Conservation (phyloP, 169 alveolate genomes). For the Perkinsus olseni region DNA sequence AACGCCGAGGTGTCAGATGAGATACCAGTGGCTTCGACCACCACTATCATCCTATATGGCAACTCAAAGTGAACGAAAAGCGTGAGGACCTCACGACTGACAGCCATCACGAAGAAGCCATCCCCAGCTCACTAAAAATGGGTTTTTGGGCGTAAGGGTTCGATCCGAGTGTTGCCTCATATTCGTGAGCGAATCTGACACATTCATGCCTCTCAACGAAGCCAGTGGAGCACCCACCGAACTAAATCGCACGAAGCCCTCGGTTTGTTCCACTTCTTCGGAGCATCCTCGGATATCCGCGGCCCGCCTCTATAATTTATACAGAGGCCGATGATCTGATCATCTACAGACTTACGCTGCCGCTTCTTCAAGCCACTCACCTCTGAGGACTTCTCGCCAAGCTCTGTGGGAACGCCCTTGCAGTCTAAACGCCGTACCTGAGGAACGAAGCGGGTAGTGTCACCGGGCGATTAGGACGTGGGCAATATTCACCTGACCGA, state of each 20-base stretch:
- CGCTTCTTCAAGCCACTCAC: neutral
- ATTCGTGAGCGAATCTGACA: too few relatives aligned
- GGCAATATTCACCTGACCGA: neutral
- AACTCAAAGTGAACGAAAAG: too few relatives aligned
- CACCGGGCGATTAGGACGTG: neutral
- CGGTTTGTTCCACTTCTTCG: neutral
- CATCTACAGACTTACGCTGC: neutral
- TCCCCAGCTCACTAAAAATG: too few relatives aligned
- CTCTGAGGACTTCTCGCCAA: neutral
- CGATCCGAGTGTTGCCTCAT: too few relatives aligned
- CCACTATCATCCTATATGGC: too few relatives aligned
- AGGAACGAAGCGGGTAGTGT: neutral
- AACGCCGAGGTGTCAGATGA: too few relatives aligned
- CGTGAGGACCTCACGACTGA: too few relatives aligned
- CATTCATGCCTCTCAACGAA: too few relatives aligned
- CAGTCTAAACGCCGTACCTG: neutral
- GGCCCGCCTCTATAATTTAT: neutral
- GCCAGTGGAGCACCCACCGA: too few relatives aligned
- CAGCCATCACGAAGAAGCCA: too few relatives aligned
- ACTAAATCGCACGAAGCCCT: neutral
- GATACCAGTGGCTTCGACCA: too few relatives aligned
- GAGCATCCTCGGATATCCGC: neutral
- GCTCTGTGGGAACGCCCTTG: neutral
- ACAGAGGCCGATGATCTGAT: neutral
- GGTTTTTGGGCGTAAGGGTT: too few relatives aligned